Percentiles rank a stretch among this genome's conserved stretches.
Conservation (phyloP, 495 filamentous ascomycete genomes). For the Penicillium daleae region DNA sequence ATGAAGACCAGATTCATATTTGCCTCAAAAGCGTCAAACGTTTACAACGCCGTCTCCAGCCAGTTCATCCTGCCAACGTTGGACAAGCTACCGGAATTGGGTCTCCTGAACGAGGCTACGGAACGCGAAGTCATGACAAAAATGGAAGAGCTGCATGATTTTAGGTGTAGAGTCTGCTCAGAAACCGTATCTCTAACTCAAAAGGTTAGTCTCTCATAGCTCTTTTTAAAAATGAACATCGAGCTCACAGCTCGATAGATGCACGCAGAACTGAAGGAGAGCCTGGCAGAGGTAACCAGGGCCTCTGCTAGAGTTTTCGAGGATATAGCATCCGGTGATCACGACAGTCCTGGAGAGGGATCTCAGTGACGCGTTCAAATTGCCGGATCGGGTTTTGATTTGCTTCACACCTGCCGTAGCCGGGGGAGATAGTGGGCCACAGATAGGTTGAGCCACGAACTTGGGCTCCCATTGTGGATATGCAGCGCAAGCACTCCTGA, state of each 20-base stretch:
- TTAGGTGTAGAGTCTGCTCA: constrained; percentile 7
- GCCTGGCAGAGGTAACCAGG: constrained; percentile 10
- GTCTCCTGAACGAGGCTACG: constrained; percentile 10
- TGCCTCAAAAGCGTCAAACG: constrained; percentile 10
- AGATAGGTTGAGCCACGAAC: constrained; percentile 9
- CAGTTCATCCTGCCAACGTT: constrained; percentile 9
- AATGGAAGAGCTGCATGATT: constrained; percentile 9
- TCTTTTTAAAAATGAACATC: constrained; percentile 5
- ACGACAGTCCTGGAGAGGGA: constrained; percentile 7
- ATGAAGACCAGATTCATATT: constrained; percentile 10
- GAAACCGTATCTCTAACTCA: constrained; percentile 9
- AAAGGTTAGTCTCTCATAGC: constrained; percentile 9
- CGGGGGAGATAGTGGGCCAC: constrained; percentile 7
- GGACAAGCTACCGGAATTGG: constrained; percentile 8
- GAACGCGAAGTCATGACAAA: constrained; percentile 11
- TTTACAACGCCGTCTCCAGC: constrained; percentile 10
- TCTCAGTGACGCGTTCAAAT: constrained; percentile 7
- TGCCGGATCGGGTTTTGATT: constrained; percentile 7
- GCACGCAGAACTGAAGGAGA: constrained; percentile 8
- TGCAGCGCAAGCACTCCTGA: constrained; percentile 6
- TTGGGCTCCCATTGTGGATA: constrained; percentile 4
- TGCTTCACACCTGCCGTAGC: constrained; percentile 4
- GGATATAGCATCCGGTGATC: constrained; percentile 9
- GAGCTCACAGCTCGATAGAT: constrained; percentile 9
- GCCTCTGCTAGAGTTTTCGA: constrained; percentile 7